Evolutionary conservation across 2,329 filamentous ascomycete genomes (phyloP).

Genomic region (Trichoderma atroviride): DNA sequence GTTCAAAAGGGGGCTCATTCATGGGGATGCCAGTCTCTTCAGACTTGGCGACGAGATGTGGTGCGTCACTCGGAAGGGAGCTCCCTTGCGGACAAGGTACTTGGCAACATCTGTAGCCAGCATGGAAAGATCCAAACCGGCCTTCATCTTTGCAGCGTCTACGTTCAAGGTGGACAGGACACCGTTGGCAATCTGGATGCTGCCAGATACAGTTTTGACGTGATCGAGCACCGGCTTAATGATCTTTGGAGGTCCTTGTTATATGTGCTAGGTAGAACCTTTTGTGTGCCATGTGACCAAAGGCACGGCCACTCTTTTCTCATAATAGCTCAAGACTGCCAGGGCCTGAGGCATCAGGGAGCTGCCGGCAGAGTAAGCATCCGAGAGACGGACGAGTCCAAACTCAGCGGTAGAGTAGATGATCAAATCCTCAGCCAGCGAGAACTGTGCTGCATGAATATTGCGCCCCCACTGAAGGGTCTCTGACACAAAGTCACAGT

Average conservation of each 20-base stretch:
- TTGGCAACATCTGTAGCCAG: slow-evolving; percentile 72
- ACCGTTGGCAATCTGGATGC: slow-evolving; percentile 79
- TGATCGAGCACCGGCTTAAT: slow-evolving; percentile 84
- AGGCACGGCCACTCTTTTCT: slow-evolving; percentile 74
- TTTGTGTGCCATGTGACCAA: slow-evolving; percentile 77
- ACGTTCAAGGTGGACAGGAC: slow-evolving; percentile 74
- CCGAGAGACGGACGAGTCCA: slow-evolving; percentile 72
- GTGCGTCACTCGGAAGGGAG: slow-evolving; percentile 80
- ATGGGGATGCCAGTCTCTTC: slow-evolving; percentile 60
- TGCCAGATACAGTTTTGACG: slow-evolving; percentile 79
- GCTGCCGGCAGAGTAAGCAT: slow-evolving; percentile 63
- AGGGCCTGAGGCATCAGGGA: slow-evolving; percentile 50
- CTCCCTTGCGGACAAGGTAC: slow-evolving; percentile 65
- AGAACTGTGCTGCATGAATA: slow-evolving; percentile 77
- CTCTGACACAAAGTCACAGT: slow-evolving; percentile 83
- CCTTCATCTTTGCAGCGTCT: slow-evolving; percentile 74
- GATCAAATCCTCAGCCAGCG: slow-evolving; percentile 85
- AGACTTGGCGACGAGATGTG: slow-evolving; percentile 63
- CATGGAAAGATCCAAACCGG: slow-evolving; percentile 80
- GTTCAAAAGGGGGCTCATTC: slow-evolving; percentile 67
- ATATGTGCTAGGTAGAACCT: slow-evolving; percentile 77
- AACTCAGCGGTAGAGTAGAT: slow-evolving; percentile 77
- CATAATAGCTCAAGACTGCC: slow-evolving; percentile 73
- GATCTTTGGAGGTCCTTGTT: slow-evolving; percentile 90
- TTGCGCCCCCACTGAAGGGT: slow-evolving; percentile 75